Evolutionary conservation across 176 grass and related monocot species (phyloP).

Genomic region (Musa schizocarpa): DNA sequence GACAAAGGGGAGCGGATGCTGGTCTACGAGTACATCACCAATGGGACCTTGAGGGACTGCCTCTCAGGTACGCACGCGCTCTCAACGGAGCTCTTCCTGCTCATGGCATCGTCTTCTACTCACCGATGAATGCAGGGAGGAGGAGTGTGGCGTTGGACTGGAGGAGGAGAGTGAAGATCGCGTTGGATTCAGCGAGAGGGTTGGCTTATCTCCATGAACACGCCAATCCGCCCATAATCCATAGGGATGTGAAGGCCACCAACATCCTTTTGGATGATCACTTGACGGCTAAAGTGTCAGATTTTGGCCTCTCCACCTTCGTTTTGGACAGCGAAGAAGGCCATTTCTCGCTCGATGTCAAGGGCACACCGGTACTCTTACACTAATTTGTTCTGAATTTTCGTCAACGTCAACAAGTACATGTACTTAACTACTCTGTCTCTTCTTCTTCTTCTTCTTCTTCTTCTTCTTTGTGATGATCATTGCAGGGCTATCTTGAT

Average conservation of each 20-base stretch:
- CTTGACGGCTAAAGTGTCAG: conserved; percentile 70
- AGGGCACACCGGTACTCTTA: conserved; percentile 41
- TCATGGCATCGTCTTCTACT: neutral
- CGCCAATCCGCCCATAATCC: conserved; percentile 73
- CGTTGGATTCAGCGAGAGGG: conserved; percentile 73
- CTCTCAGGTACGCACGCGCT: conserved; percentile 34
- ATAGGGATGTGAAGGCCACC: conserved; percentile 81
- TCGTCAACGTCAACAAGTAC: too few species aligned
- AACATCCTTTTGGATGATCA: conserved; percentile 86
- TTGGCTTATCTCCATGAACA: conserved; percentile 81
- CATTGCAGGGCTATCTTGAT: conserved; percentile 59
- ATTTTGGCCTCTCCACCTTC: conserved; percentile 81
- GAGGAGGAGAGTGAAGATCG: conserved; percentile 63
- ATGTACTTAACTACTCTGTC: too few species aligned
- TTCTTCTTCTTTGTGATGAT: conserved; percentile 12
- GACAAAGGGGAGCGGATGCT: conserved; percentile 84
- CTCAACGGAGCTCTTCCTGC: neutral
- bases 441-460: too few species aligned
- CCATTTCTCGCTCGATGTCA: conserved; percentile 66
- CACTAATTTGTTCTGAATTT: too few species aligned
- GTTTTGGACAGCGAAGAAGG: conserved; percentile 42
- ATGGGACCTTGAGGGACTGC: conserved; percentile 60
- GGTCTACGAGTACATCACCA: conserved; percentile 86
- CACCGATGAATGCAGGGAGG: conserved; percentile 34
- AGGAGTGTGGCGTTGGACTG: conserved; percentile 48